Percentiles rank a stretch among this genome's conserved stretches.
Evolutionary conservation across 805 yeast genomes (phyloP).

Genomic region (Candida mattraensis): DNA sequence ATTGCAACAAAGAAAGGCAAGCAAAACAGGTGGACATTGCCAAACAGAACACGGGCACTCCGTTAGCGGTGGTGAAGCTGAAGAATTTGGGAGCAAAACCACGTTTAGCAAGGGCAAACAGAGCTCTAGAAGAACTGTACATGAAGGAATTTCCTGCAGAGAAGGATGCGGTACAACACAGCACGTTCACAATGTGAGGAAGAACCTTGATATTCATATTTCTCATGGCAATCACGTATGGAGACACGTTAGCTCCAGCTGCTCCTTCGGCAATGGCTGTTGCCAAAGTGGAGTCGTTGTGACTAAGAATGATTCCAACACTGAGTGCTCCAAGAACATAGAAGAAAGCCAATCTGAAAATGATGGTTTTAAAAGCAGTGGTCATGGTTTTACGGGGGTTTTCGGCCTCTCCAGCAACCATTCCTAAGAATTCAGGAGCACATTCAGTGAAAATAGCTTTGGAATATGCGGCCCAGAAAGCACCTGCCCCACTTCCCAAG

Average conservation of each 20-base stretch:
- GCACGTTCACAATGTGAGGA: conserved; percentile 78
- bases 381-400: conserved; percentile 61
- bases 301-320: conserved; percentile 75
- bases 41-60: conserved; percentile 45
- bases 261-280: conserved; percentile 58
- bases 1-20: conserved; percentile 35
- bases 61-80: conserved; percentile 57
- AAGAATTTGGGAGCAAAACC: conserved; percentile 76
- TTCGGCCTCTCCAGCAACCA: conserved; percentile 83
- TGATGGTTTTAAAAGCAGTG: conserved; percentile 75
- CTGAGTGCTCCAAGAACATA: conserved; percentile 74
- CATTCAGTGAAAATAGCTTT: conserved; percentile 73
- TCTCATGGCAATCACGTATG: conserved; percentile 81
- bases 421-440: conserved; percentile 83
- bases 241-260: conserved; percentile 79
- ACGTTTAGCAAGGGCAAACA: conserved; percentile 67
- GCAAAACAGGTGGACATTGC: conserved; percentile 33
- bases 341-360: conserved; percentile 63
- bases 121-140: conserved; percentile 65
- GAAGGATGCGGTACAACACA: conserved; percentile 71
- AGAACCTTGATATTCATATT: conserved; percentile 63
- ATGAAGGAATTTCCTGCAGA: conserved; percentile 84
- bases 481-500: conserved; percentile 56
- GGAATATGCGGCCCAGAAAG: conserved; percentile 65
- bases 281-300: conserved; percentile 60